phyloP scores from a whole-genome alignment of 441 rosid species.

The Raphanus hybrid region DNA sequence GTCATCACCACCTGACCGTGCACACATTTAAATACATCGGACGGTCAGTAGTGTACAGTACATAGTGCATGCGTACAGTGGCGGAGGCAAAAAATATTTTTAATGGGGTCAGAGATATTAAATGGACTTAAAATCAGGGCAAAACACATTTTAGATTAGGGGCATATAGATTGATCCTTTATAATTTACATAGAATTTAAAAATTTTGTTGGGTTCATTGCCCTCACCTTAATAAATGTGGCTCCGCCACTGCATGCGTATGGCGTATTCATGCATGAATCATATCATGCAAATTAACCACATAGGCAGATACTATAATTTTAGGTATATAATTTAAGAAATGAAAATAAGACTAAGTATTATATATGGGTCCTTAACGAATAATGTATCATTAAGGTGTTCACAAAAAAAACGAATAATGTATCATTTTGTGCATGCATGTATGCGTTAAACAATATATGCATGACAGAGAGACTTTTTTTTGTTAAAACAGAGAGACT shows the following conservation, averaged over 20 bases:
- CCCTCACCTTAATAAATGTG: no score
- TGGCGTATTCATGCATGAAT: not conserved
- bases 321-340: not conserved
- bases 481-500: slow-evolving; percentile 25
- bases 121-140: no score
- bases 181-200: no score
- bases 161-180: no score
- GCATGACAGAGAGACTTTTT: slow-evolving; percentile 30
- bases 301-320: not conserved
- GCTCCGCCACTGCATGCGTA: slow-evolving; percentile 7
- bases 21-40: slow-evolving; percentile 21
- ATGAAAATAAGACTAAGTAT: not conserved
- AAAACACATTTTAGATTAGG: no score
- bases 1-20: slow-evolving; percentile 57
- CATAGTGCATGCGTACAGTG: not conserved
- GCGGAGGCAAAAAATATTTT: no score
- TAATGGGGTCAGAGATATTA: no score
- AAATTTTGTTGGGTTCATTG: no score
- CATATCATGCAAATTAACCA: not conserved
- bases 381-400: not conserved
- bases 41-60: slow-evolving; percentile 1
- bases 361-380: not conserved
- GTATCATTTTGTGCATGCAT: not conserved
- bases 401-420: not conserved
- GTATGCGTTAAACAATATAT: slow-evolving; percentile 7